Conservation (phyloP, 1,139 yeast species). For the Yarrowia galli region DNA sequence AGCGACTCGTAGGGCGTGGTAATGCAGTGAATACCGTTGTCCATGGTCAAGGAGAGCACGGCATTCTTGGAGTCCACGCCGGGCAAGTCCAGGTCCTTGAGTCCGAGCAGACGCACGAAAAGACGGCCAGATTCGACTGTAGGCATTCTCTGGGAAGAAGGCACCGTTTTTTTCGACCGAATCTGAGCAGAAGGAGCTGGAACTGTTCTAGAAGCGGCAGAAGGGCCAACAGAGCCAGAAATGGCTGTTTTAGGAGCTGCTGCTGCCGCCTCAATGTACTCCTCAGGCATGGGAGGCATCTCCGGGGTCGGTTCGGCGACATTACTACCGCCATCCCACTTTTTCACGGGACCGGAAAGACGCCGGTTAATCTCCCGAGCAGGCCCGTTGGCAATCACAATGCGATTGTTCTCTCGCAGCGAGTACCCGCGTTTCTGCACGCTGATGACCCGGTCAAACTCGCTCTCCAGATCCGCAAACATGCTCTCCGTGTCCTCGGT, state of each 20-base stretch:
- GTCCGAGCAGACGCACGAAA: slow-evolving; percentile 69
- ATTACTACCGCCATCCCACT: slow-evolving; percentile 22
- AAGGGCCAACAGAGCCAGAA: not conserved
- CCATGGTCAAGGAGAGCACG: slow-evolving; percentile 73
- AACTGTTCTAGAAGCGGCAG: slow-evolving; percentile 1
- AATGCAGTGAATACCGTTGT: slow-evolving; percentile 88
- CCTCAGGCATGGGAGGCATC: slow-evolving; percentile 19
- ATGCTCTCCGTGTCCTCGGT: slow-evolving; percentile 51
- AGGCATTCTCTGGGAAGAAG: slow-evolving; percentile 42
- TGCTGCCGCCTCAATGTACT: not conserved
- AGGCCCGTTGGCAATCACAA: slow-evolving; percentile 49
- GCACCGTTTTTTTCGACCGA: slow-evolving; percentile 3
- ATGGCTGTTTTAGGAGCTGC: not conserved
- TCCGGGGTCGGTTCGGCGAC: slow-evolving; percentile 13
- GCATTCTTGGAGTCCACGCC: slow-evolving; percentile 63
- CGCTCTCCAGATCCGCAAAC: slow-evolving; percentile 54
- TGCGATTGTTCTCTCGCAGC: slow-evolving; percentile 48
- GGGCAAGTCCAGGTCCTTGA: slow-evolving; percentile 66
- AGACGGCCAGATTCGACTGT: slow-evolving; percentile 71
- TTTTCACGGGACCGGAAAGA: slow-evolving; percentile 35
- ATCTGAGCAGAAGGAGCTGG: slow-evolving; percentile 29
- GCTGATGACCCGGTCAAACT: slow-evolving; percentile 52
- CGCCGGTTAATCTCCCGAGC: slow-evolving; percentile 33
- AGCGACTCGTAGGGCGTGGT: slow-evolving; percentile 71
- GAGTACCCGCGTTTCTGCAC: slow-evolving; percentile 51